Evolutionary conservation across 768 basidiomycete genomes (phyloP).

Genomic region (Lentinula detonsa): DNA sequence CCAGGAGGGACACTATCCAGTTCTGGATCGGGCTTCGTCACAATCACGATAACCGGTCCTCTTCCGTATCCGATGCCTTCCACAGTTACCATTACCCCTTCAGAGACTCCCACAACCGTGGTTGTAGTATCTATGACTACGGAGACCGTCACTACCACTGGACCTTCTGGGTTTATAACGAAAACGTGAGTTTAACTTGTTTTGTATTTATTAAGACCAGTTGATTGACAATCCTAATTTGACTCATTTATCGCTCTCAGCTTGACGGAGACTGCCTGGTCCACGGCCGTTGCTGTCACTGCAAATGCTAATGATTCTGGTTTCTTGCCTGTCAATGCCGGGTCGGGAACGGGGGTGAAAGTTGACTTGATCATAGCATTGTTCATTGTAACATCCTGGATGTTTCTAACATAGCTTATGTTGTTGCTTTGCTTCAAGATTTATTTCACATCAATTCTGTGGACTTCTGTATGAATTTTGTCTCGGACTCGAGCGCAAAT

Average conservation of each 20-base stretch:
- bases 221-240: not conserved
- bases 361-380: not conserved
- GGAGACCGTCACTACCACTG: slow-evolving; percentile 14
- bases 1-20: not conserved
- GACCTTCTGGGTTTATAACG: slow-evolving; percentile 14
- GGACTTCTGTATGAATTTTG: no score
- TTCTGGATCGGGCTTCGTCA: slow-evolving; percentile 4
- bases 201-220: not conserved
- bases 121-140: slow-evolving; percentile 15
- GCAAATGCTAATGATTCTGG: slow-evolving; percentile 11
- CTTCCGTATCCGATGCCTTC: slow-evolving; percentile 2
- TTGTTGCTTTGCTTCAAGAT: not conserved
- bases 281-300: slow-evolving; percentile 10
- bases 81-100: slow-evolving; percentile 13
- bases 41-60: slow-evolving; percentile 7
- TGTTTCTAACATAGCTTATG: not conserved
- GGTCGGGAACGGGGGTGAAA: not conserved
- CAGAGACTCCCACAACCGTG: slow-evolving; percentile 13
- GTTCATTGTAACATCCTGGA: not conserved
- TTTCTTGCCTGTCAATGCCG: slow-evolving; percentile 17
- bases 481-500: not conserved
- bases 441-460: no score
- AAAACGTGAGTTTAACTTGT: slow-evolving; percentile 13
- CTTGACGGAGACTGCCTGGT: slow-evolving; percentile 8
- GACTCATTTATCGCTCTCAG: not conserved